Base-by-base conservation (phyloP, 2,329 filamentous ascomycete species). In the Apiospora malaysiana region DNA sequence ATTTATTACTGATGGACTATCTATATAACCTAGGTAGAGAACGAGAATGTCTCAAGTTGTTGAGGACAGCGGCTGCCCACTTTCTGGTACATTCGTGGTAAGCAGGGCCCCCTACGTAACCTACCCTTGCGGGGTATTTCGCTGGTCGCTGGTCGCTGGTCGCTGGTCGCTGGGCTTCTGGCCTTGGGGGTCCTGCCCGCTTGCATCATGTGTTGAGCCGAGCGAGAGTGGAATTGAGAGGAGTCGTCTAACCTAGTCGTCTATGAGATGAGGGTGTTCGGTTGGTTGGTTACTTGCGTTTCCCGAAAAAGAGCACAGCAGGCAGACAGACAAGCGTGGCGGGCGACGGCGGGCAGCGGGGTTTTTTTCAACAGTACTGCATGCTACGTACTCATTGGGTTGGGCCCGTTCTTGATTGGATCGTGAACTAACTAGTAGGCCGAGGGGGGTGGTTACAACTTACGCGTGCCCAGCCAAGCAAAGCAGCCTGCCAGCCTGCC, bases 371-470 rank as follows among this genome's bases (percentile, higher is more conserved):
- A n/a, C n/a, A n/a, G n/a, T n/a, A n/a, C n/a, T n/a, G n/a, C n/a
- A n/a, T n/a, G n/a, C n/a, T n/a, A n/a, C n/a, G n/a, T n/a, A n/a
- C 10, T 45, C 12, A 45, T 67, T 67, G 65, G 45, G 65, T 67
- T 67, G 65, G 65, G 42, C 65, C 65, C 51, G 51, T 59, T 32
- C 42, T 46, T 67, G 65, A 67, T 67, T 67, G 65, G 65, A 46
- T 67, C 65, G 65, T 46, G 32, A 25, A 67, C 65, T 67, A n/a
- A n/a, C n/a, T n/a, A n/a, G n/a, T n/a, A 40, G 23, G 65, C 42
- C 65, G 23, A 67, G 23, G 65, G 40, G 32, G 37, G 23, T 42
- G n/a, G 65, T 18, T 32, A n/a, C n/a, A n/a, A n/a, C n/a, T n/a
- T n/a, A 32, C 32, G 32, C 32, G 3, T 6, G 32, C 32, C 32